Base-by-base conservation (phyloP, 2,329 filamentous ascomycete genomes). In the Chaetomiaceae sp. region DNA sequence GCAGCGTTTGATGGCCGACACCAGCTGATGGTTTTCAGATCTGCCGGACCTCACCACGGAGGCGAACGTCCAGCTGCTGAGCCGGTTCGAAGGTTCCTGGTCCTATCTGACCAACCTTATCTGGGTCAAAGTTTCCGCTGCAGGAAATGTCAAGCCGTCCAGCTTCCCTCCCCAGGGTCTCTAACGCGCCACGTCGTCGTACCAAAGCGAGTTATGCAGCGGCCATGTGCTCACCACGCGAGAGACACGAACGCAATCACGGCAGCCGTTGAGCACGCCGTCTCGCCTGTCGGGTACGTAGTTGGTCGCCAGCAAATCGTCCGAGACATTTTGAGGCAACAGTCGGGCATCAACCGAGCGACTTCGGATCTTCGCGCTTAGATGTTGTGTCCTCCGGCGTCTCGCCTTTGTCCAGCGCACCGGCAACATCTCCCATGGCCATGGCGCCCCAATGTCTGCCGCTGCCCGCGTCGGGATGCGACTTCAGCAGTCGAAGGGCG, bases 71-170 rank as follows among this genome's bases (percentile, higher is more conserved):
- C 67, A 74, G 47, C 74, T 78, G 54, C 66, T 97, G 33, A 75
- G 79, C 52, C 72, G 74, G 18, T 97, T 89, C 88, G 85, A 88
- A 54, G 86, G 86, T 4, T 78, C 86, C 20, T 97, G 91, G 91
- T 76, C 86, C 8, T 84, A 84, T 58, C 74, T 96, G 52, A 79
- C 82, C 27, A 83, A 77, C 8, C 64, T 96, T 55, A 79, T 82
- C 49, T 97, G 90, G 75, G 74, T 88, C 50, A 82, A 88, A 51
- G 71, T 96, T 46, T 76, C 77, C 4, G 79, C 75, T 47, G 72
- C 76, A 24, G 88, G 88, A 4, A 69, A 65, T 11, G 74, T 81
- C 52, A 77, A 81, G 58, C 69, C 80, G n/a, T 84, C 86, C 19
- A 84, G 74, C 50, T 95, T 95, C 60, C 91, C 90, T 17, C 88